These are phyloP conservation scores for Gautieria morchelliformis DNA, from an alignment of 768 basidiomycete species.

Conservation along the genomic window DNA sequence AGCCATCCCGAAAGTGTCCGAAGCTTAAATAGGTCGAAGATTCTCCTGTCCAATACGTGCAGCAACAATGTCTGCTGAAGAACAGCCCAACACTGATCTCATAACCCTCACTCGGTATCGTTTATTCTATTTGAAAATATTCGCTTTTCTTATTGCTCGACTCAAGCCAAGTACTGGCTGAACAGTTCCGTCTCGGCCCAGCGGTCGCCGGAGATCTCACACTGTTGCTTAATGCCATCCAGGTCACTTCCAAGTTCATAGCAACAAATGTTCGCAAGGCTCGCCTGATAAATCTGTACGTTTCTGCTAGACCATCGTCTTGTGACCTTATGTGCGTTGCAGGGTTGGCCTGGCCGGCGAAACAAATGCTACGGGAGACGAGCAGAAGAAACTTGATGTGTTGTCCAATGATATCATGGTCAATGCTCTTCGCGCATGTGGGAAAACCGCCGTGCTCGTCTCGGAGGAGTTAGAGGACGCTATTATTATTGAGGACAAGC, in stretches of 20 bases:
- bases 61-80: constrained; percentile 34
- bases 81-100: constrained; percentile 73
- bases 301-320: constrained; percentile 8
- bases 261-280: constrained; percentile 97
- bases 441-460: constrained; percentile 93
- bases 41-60: background rate
- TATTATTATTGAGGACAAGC: constrained; percentile 73
- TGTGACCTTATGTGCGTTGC: background rate
- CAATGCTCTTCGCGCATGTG: constrained; percentile 91
- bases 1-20: background rate
- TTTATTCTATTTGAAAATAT: background rate
- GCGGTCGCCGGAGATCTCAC: constrained; percentile 91
- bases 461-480: constrained; percentile 94
- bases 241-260: constrained; percentile 94
- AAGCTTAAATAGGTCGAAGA: background rate
- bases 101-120: constrained; percentile 83
- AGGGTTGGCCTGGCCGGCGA: constrained; percentile 97
- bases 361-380: constrained; percentile 95
- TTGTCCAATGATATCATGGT: constrained; percentile 99
- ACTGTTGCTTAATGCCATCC: constrained; percentile 88
- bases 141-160: constrained; percentile 3
- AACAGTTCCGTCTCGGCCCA: constrained; percentile 75
- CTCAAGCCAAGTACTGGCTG: constrained; percentile 73
- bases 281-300: constrained; percentile 92
- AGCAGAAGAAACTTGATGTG: constrained; percentile 99